A percentile compares a stretch with the other conserved stretches of the same genome.
These are phyloP conservation scores for Ustilago loliicola DNA, from an alignment of 1,284 basidiomycete species.

Conservation along the genomic window DNA sequence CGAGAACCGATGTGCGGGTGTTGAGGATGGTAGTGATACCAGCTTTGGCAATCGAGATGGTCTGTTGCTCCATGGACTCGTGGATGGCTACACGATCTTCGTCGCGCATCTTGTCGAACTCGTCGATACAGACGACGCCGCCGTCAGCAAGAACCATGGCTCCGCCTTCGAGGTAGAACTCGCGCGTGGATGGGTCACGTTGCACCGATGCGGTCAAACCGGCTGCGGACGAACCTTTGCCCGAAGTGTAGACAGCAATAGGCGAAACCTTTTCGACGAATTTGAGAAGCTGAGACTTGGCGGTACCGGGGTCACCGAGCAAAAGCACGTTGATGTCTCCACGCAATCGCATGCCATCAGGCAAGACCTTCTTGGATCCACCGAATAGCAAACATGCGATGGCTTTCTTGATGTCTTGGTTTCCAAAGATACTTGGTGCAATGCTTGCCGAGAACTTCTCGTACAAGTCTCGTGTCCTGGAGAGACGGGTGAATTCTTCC, in stretches of 20 bases:
- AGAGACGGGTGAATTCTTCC: conserved; percentile 93
- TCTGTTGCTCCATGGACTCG: conserved; percentile 99
- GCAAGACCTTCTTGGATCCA: conserved; percentile 97
- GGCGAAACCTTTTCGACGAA: conserved; percentile 99
- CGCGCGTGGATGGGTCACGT: conserved; percentile 89
- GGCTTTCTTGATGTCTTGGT: conserved; percentile 97
- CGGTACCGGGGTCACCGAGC: conserved; percentile 96
- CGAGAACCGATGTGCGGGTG: conserved; percentile 93
- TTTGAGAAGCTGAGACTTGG: conserved; percentile 96
- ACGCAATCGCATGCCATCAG: conserved; percentile 95
- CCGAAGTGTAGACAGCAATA: conserved; percentile 97
- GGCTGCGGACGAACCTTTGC: conserved; percentile 96
- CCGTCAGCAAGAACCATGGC: conserved; percentile 99
- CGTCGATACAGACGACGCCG: conserved; percentile 98
- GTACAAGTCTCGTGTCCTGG: conserved; percentile 89
- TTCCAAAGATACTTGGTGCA: conserved; percentile 96
- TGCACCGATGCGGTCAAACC: conserved; percentile 98
- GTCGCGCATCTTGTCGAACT: conserved; percentile 99
- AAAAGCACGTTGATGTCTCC: conserved; percentile 98
- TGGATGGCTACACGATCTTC: conserved; percentile 99
- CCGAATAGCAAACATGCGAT: conserved; percentile 95
- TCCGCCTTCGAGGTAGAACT: conserved; percentile 98
- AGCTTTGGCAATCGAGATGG: conserved; percentile 98
- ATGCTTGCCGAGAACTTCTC: conserved; percentile 94
- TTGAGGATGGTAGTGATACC: conserved; percentile 99